phyloP scores from a whole-genome alignment of 192 early-diverging fungal genomes.

The Coemansia sp. region DNA sequence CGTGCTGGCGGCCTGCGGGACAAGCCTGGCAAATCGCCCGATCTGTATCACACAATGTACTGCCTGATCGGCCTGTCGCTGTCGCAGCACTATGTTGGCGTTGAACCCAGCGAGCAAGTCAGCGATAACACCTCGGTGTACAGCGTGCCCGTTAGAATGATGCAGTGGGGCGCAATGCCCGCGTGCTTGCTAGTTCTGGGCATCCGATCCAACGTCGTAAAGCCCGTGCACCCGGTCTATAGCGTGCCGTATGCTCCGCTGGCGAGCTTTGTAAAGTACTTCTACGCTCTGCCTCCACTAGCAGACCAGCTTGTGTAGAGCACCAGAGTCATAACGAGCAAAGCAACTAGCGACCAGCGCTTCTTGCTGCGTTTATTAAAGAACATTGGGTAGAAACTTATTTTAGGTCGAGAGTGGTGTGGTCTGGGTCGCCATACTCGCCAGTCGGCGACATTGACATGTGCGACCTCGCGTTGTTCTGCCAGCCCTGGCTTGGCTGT shows the following conservation, averaged over 20 bases:
- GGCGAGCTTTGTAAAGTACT: conserved; percentile 42
- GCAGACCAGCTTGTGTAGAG: conserved; percentile 13
- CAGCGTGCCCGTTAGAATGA: conserved; percentile 46
- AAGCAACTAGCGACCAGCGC: background rate
- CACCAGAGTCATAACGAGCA: background rate
- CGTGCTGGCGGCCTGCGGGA: conserved; percentile 81
- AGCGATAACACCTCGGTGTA: conserved; percentile 29
- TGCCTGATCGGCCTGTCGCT: conserved; percentile 83
- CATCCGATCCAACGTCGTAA: conserved; percentile 19
- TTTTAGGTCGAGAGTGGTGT: conserved; percentile 1
- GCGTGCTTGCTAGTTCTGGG: conserved; percentile 22
- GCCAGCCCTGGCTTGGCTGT: background rate
- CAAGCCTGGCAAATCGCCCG: conserved; percentile 89
- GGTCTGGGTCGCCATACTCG: conserved; percentile 2
- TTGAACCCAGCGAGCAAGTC: conserved; percentile 22
- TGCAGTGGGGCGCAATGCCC: conserved; percentile 44
- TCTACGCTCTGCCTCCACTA: conserved; percentile 35
- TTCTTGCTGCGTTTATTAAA: background rate
- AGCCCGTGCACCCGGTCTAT: conserved; percentile 50
- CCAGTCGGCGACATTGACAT: background rate
- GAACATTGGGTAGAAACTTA: background rate
- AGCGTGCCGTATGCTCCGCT: conserved; percentile 36
- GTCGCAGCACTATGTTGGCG: conserved; percentile 74
- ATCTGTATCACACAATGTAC: conserved; percentile 97
- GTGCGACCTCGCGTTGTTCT: background rate